Evolutionary conservation across 2,329 filamentous ascomycete species (phyloP), one percentile per base, ranked within the genome.

Genomic region (Microcera coccophila): DNA sequence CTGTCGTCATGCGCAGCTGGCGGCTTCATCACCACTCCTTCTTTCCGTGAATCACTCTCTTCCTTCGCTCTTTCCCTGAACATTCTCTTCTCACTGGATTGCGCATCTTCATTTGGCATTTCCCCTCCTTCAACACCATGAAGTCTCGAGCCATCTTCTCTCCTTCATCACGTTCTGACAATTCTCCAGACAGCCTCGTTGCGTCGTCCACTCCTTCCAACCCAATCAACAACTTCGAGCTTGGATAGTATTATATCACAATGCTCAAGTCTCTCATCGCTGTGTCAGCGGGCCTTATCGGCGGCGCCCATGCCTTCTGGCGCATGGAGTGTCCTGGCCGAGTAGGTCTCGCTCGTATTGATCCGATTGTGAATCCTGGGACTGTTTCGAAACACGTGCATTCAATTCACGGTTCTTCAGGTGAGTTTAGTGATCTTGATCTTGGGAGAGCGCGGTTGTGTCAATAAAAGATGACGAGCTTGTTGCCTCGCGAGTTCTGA

Each of bases 311-410:
- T 54, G 90, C 85, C 46, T 95, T 95, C 67, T 95, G 87, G 87
- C 87, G 90, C 62, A 86, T 95, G 77, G 85, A 88, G 57, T 95
- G 89, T 66, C 84, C 79, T 54, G 82, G 81, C 42, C 76, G 78
- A 36, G 73, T 82, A 52, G 87, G 82, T 49, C 63, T 87, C 44
- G 85, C 81, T 38, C 79, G 87, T 44, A 72, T 95, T 31, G 89
- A 95, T 61, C 89, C 89, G 15, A 73, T 95, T 42, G 74, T 93
- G 42, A 74, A 79, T 45, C 76, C 76, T 3, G 82, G 80, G 38
- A 55, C 59, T 16, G 49, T 80, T 24, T 78, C 82, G 9, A 62
- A 72, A 45, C 90, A 95, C 65, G 76, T 78, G 17, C 90, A 95
- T 65, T 71, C 81, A 14, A 78, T 93, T 56, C 82, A 87, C 62